Conservation (phyloP, 2,329 filamentous ascomycete species). For the Magnaporthales sp. region DNA sequence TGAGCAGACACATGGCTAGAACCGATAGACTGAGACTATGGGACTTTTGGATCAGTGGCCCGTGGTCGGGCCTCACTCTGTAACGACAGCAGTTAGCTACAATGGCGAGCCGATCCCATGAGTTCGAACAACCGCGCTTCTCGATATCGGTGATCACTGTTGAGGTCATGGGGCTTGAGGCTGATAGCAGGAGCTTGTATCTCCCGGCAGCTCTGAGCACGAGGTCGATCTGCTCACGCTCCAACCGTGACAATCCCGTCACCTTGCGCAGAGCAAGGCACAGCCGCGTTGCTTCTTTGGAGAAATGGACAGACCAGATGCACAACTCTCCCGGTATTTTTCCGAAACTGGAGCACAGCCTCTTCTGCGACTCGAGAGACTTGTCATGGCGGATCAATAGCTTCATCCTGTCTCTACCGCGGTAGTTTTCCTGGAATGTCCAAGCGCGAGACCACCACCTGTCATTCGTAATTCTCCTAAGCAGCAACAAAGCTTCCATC, state of each 20-base stretch:
- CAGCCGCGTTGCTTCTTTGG: no score
- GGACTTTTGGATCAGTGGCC: constrained; percentile 8
- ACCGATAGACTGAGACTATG: constrained; percentile 18
- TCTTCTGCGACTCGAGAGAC: constrained; percentile 14
- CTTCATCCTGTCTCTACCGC: constrained; percentile 17
- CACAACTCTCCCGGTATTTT: no score
- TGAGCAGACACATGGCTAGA: constrained; percentile 21
- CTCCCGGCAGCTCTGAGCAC: constrained; percentile 16
- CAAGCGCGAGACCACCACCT: constrained; percentile 23
- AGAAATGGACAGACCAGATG: no score
- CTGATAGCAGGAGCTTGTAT: constrained; percentile 15
- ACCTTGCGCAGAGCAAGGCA: no score
- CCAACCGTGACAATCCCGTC: neutral
- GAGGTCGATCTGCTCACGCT: constrained; percentile 3
- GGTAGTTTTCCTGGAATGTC: constrained; percentile 26
- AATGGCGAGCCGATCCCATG: no score
- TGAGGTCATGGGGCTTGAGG: constrained; percentile 17
- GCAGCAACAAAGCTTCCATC: constrained; percentile 12
- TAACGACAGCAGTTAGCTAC: constrained; percentile 24
- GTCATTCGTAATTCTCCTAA: constrained; percentile 17
- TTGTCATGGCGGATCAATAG: constrained; percentile 17
- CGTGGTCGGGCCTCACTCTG: constrained; percentile 13
- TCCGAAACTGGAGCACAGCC: no score
- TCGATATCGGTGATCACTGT: constrained; percentile 17
- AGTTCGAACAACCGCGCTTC: constrained; percentile 11